Evolutionary conservation across 177 flowering plant genomes (phyloP).

Genomic region (Vitis hybrid): DNA sequence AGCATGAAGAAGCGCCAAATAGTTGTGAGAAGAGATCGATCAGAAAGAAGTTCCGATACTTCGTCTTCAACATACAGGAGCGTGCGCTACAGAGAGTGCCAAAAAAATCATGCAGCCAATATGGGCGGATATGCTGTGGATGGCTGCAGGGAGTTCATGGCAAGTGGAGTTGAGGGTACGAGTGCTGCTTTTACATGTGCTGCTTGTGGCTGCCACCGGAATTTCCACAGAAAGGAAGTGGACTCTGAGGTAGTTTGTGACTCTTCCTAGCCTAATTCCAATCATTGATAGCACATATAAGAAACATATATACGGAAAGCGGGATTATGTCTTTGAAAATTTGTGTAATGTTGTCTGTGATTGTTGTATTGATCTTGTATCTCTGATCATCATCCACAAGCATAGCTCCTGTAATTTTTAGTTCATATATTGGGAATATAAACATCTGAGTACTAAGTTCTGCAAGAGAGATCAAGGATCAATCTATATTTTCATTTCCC

Average conservation of each 20-base stretch:
- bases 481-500: neutral
- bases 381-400: neutral
- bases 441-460: too few relatives aligned
- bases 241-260: constrained; percentile 49
- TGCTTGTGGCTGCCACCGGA: constrained; percentile 63
- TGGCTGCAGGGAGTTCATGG: constrained; percentile 66
- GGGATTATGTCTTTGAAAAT: neutral
- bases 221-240: constrained; percentile 49
- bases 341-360: neutral
- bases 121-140: constrained; percentile 62
- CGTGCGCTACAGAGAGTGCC: constrained; percentile 49
- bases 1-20: constrained; percentile 47
- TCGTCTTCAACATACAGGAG: constrained; percentile 25
- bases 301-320: neutral
- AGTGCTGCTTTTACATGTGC: constrained; percentile 41
- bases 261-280: constrained; percentile 27
- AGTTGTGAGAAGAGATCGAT: constrained; percentile 26
- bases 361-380: neutral
- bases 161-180: constrained; percentile 45
- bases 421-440: neutral
- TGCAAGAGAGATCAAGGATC: neutral
- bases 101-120: constrained; percentile 58
- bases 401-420: constrained; percentile 1
- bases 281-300: neutral
- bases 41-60: constrained; percentile 12